Evolutionary conservation across 2,329 filamentous ascomycete genomes (phyloP), one percentile per base, ranked within the genome.

Genomic region (Neofusicoccum cordaticola): DNA sequence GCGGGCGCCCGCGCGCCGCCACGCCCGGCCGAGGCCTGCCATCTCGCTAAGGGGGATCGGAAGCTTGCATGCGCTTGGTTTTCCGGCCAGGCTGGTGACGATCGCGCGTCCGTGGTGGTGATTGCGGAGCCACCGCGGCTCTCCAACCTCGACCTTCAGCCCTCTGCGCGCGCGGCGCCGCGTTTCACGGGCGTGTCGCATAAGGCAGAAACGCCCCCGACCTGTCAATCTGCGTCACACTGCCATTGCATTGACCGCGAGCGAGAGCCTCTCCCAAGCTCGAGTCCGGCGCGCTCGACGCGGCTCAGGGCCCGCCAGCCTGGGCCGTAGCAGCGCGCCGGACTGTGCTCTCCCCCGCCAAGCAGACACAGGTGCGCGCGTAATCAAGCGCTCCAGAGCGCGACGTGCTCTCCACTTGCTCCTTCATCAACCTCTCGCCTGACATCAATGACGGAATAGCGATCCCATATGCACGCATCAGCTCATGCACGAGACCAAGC

Each of bases 371-470:
- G 13, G 15, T 11, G 53, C 35, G 47, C 48, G 58, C 58, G 60
- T 62, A 62, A 62, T 52, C 45, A 48, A 50, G 17, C 42, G 34
- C 44, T 44, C 35, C 50, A 37, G 56, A 61, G 48, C 58, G 39
- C n/a, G 34, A 17, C 41, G 1, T 17, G 35, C 52, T 66, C 65
- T 62, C 62, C 51, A 56, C 62, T 34, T 57, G 62, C 62, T 64
- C 51, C 62, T 64, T 64, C 52, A 64, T 64, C 48, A 45, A 64
- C 35, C 44, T 50, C 45, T 51, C 52, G 52, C 66, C 63, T 67
- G 63, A 67, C 63, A 65, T 65, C 63, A 65, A 64, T 53, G 65
- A 63, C 53, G 53, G 62, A 61, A 66, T 56, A 47, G 31, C 62
- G 35, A 63, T 60, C 53, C 56, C 53, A 62, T 41, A 63, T 63